Base-by-base conservation (phyloP, 129 eudicot species). In the Kitagawia praeruptora region DNA sequence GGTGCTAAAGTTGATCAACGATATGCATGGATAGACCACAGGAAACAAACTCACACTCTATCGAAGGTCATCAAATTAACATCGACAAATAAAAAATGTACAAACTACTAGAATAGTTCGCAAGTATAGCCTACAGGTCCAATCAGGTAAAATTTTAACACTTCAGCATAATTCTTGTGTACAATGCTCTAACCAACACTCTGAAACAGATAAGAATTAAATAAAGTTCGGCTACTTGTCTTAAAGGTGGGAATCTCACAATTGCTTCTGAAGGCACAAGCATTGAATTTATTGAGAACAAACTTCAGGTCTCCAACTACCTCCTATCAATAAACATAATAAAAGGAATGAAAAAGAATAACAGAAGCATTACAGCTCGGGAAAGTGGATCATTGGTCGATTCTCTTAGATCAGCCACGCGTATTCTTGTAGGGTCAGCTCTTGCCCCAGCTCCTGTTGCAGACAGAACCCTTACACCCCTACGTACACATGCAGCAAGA, bases 381-480 rank as follows among this genome's bases (percentile, higher is more conserved):
- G 97, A 95, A 45, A 95, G 84, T 28, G 97, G 97, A 73, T 92
- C 97, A 75, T 95, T 95, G 81, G 87, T 90, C 18, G 97, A 95
- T 85, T 95, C 96, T 81, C 93, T 86, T 47, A 92, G 82, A 89
- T 92, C 99, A 76, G 99, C 96, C 71, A 95, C 91, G 23, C 99
- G 96, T 66, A 95, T 92, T 85, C 97, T 89, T 21, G 99, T 95
- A 75, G 97, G 97, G 81, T 92, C 99, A 81, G 99, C 99, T 87
- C 99, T 92, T 79, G 97, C 97, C 47, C 99, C 97, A 78, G 98
- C 98, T 87, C 98, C 98, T 45, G 97, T 95, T 69, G 96, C 98
- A 77, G 94, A 95, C 49, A 95, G 80, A 86, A 95, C 99, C 84
- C 89, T 92, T 86, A 95, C 82, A 74, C 97, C 98, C 83, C 96